Conservation (phyloP, 768 basidiomycete species). For the Lentinula sp. region DNA sequence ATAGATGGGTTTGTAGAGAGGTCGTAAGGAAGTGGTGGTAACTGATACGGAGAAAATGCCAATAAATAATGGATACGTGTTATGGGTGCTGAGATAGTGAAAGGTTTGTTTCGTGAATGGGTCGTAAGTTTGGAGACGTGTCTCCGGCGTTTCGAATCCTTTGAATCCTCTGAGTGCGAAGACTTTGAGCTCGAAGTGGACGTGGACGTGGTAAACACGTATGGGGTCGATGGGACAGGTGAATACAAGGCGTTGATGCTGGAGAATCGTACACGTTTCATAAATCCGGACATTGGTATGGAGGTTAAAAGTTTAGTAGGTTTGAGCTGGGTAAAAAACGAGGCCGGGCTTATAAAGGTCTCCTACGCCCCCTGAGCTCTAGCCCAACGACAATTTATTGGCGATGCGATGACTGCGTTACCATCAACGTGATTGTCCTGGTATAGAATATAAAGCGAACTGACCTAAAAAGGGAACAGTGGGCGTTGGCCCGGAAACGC, state of each 20-base stretch:
- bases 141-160: not conserved
- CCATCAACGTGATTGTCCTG: conserved; percentile 4
- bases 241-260: conserved; percentile 6
- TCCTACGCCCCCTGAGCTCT: not conserved
- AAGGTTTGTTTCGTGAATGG: not conserved
- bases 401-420: not conserved
- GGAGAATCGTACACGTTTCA: conserved; percentile 8
- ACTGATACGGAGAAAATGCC: conserved; percentile 26
- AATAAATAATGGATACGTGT: conserved; percentile 3
- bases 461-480: not conserved
- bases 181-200: not conserved
- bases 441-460: not conserved
- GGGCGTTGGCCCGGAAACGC: not conserved
- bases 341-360: not conserved
- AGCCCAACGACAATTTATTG: not conserved
- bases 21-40: conserved; percentile 32
- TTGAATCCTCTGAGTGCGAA: not conserved
- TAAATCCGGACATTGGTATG: conserved; percentile 1
- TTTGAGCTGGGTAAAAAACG: not conserved
- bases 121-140: not conserved
- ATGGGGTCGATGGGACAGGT: conserved; percentile 1
- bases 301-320: not conserved
- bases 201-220: not conserved
- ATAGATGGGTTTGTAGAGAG: conserved; percentile 26
- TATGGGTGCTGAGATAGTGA: not conserved